A percentile compares a stretch with the other conserved stretches of the same genome.
Conservation (phyloP, 192 early-diverging fungal species). For the Entophlyctis luteolus region DNA sequence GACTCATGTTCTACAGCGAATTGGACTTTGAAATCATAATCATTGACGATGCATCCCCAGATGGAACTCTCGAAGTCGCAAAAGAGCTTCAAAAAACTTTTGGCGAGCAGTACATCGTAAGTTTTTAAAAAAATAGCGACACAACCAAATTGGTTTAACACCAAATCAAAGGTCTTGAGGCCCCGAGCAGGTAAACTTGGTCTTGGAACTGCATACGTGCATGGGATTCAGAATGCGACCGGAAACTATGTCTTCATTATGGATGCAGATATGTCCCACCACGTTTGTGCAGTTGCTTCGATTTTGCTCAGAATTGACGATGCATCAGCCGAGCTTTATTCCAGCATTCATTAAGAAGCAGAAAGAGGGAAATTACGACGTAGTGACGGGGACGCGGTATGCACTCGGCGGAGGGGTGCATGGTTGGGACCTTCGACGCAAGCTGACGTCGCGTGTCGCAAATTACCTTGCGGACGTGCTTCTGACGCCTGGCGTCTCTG, state of each 20-base stretch:
- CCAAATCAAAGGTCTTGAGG: conserved; percentile 76
- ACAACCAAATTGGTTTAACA: too few species aligned
- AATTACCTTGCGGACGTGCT: conserved; percentile 88
- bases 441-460: conserved; percentile 94
- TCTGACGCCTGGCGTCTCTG: conserved; percentile 84
- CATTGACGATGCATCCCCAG: conserved; percentile 93
- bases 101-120: conserved; percentile 82
- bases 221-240: conserved; percentile 89
- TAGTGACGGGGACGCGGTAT: conserved; percentile 95
- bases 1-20: conserved; percentile 42
- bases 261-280: conserved; percentile 99
- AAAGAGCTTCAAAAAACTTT: conserved; percentile 81
- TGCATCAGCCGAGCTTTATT: conserved; percentile 90
- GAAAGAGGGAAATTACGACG: conserved; percentile 76
- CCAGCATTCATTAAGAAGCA: conserved; percentile 90
- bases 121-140: too few species aligned
- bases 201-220: conserved; percentile 90
- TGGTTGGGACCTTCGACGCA: conserved; percentile 94
- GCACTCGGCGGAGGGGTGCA: conserved; percentile 84
- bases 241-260: conserved; percentile 96
- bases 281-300: conserved; percentile 53
- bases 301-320: too few species aligned
- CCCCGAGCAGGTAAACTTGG: conserved; percentile 95
- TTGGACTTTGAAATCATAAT: conserved; percentile 96
- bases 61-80: conserved; percentile 91